These are phyloP conservation scores for Brassica cretica DNA, from an alignment of 345 rosid genomes.

Conservation along the genomic window DNA sequence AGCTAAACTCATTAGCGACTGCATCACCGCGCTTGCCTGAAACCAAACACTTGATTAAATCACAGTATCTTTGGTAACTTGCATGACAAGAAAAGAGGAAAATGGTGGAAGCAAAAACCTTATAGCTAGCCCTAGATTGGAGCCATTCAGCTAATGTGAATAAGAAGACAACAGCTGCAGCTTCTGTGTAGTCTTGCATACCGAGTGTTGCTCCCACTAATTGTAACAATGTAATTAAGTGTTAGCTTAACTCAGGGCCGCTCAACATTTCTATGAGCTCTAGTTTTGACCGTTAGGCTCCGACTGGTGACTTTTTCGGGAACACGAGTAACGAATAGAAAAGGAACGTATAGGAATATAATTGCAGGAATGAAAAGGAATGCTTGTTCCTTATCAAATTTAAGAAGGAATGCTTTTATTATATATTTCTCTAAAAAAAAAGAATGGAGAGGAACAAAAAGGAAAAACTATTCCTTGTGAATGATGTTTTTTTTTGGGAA, in stretches of 20 bases:
- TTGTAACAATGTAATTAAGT: neutral
- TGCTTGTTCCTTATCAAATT: too few relatives aligned
- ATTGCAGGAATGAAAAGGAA: too few relatives aligned
- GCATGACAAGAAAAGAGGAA: neutral
- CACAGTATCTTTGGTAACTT: neutral
- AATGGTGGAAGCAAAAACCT: constrained; percentile 45
- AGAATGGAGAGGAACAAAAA: too few relatives aligned
- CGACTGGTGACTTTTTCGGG: too few relatives aligned
- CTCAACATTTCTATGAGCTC: too few relatives aligned
- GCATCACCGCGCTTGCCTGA: constrained; percentile 90
- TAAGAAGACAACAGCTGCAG: constrained; percentile 86
- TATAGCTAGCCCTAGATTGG: constrained; percentile 83
- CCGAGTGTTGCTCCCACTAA: constrained; percentile 81
- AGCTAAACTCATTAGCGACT: constrained; percentile 71
- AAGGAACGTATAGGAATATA: too few relatives aligned
- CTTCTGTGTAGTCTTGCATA: constrained; percentile 73
- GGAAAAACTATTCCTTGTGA: too few relatives aligned
- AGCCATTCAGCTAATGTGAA: constrained; percentile 90
- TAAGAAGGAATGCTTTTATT: too few relatives aligned
- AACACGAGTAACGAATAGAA: too few relatives aligned
- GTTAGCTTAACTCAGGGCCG: constrained; percentile 4
- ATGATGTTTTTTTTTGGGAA: too few relatives aligned
- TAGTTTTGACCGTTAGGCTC: too few relatives aligned
- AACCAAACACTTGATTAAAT: neutral
- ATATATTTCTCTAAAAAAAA: too few relatives aligned